Evolutionary conservation across 2,329 filamentous ascomycete species (phyloP), one percentile per base, ranked within the genome.

Genomic region (Bimuria novae-zelandiae): DNA sequence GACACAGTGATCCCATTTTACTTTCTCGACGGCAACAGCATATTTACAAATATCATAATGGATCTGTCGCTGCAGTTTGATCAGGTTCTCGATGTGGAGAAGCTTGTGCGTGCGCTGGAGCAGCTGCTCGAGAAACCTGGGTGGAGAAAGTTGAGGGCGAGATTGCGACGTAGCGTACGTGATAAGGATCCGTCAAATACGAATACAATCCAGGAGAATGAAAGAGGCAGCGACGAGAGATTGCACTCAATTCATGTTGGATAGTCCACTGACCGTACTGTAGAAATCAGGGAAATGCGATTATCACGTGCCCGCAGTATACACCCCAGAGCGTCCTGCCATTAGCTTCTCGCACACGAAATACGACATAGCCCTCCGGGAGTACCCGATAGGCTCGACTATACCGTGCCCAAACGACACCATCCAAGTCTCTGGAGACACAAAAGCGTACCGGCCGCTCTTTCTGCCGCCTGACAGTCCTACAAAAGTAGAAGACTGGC

Each of bases 141-240:
- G 29, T 82, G 79, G 80, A 71, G 70, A 23, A 79, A 78, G 53
- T 57, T 82, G 1, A 79, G 77, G 0, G 80, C 77, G 5, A 71
- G 79, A 4, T 55, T 81, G 23, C 67, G 77, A 25, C 47, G 66
- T 32, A 78, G 75, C 54, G 78, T 78, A 66, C 40, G 53, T 61
- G n/a, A n/a, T n/a, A 21, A 19, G 7, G 7, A 30, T 10, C 36
- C 3, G 10, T 6, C 21, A 7, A 10, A n/a, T 3, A 11, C 16
- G 17, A 10, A 35, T 17, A 49, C 48, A n/a, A 7, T 59, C 36
- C 67, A 63, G 47, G 49, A 14, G 48, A 57, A 22, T 64, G 59
- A n/a, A n/a, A 47, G 7, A 50, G n/a, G n/a, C n/a, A n/a, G n/a
- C n/a, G n/a, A n/a, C n/a, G n/a, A n/a, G n/a, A n/a, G n/a, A n/a